Conservation (phyloP, 148 eudicot species). For the Fagopyrum tataricum region DNA sequence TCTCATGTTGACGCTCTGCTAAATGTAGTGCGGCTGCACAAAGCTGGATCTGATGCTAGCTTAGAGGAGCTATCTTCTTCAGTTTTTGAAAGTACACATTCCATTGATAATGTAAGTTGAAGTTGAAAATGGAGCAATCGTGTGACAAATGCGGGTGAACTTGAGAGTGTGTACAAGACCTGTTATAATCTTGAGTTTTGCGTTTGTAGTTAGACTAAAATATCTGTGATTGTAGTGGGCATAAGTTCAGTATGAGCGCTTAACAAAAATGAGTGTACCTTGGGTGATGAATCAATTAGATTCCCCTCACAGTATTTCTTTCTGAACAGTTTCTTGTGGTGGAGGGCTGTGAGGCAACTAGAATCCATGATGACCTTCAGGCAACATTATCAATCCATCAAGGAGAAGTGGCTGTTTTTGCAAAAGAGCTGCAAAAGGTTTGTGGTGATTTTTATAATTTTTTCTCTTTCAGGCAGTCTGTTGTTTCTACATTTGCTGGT, state of each 20-base stretch:
- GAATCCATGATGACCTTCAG: conserved; percentile 78
- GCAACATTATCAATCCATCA: conserved; percentile 62
- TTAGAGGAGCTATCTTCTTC: conserved; percentile 72
- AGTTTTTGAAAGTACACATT: conserved; percentile 45
- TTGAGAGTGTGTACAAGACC: neutral
- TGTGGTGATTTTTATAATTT: neutral
- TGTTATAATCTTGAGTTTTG: neutral
- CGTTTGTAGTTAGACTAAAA: too few species aligned
- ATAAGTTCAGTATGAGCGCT: neutral
- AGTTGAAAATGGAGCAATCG: neutral
- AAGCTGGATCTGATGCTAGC: conserved; percentile 63
- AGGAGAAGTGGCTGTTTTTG: conserved; percentile 76
- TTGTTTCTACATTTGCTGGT: neutral
- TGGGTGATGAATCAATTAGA: neutral
- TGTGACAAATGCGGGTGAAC: neutral
- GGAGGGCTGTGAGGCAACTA: conserved; percentile 55
- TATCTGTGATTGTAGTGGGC: neutral
- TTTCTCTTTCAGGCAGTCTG: too few species aligned
- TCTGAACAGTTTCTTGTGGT: conserved; percentile 46
- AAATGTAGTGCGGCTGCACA: conserved; percentile 87
- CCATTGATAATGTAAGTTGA: conserved; percentile 53
- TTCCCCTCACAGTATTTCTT: neutral
- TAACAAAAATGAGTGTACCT: too few species aligned
- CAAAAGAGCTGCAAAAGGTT: conserved; percentile 91
- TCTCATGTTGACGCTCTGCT: conserved; percentile 86